Conservation (phyloP, 2,329 filamentous ascomycete species). For the Helotiales sp. region DNA sequence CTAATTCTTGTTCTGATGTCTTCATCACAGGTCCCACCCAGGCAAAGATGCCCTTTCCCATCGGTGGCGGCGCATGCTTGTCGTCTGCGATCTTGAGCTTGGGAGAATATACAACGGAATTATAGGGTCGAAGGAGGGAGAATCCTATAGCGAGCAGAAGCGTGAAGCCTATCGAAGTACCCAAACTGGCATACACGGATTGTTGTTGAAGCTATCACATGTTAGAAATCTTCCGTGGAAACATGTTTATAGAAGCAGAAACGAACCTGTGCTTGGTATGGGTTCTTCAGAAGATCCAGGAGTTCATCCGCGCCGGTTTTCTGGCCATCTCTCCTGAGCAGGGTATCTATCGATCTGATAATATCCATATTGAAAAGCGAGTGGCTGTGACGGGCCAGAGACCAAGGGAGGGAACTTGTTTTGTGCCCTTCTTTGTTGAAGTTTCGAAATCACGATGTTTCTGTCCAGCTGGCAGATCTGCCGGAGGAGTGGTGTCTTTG, state of each 20-base stretch:
- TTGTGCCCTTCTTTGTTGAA: slow-evolving; percentile 7
- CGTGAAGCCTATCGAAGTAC: slow-evolving; percentile 76
- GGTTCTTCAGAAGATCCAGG: slow-evolving; percentile 32
- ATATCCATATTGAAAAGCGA: slow-evolving; percentile 30
- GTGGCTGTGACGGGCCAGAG: slow-evolving; percentile 34
- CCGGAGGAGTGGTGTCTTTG: neutral
- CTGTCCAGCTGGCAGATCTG: neutral
- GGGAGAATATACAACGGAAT: slow-evolving; percentile 90
- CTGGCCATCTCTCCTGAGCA: slow-evolving; percentile 20
- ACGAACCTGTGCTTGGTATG: slow-evolving; percentile 25
- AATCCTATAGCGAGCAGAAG: slow-evolving; percentile 75
- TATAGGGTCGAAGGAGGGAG: slow-evolving; percentile 86
- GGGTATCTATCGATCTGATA: slow-evolving; percentile 12
- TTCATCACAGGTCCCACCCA: slow-evolving; percentile 80
- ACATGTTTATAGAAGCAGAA: neutral
- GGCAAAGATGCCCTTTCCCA: slow-evolving; percentile 83
- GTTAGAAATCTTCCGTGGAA: slow-evolving; percentile 13
- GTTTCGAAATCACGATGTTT: neutral
- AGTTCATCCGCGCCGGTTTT: slow-evolving; percentile 27
- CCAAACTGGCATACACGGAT: slow-evolving; percentile 77
- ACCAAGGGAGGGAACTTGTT: slow-evolving; percentile 20
- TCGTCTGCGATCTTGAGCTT: slow-evolving; percentile 91
- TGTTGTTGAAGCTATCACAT: slow-evolving; percentile 38
- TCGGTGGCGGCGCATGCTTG: slow-evolving; percentile 81
- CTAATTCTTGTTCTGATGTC: slow-evolving; percentile 74